Conservation (phyloP, 352 stramenopile species). For the Globisporangium megalacanthum region DNA sequence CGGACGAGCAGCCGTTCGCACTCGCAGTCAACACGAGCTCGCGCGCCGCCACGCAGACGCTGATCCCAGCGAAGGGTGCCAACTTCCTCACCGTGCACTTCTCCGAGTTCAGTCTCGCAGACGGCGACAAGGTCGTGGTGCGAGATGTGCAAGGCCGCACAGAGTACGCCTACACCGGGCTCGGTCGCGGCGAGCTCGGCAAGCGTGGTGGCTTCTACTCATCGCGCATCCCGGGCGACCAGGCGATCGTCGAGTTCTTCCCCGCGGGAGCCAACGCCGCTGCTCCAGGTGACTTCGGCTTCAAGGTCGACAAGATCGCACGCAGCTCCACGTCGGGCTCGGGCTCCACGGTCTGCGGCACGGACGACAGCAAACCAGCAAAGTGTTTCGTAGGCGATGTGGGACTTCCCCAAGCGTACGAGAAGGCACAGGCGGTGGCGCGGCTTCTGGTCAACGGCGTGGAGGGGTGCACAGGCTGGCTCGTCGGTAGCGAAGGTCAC, state of each 20-base stretch:
- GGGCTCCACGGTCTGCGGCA: slow-evolving; percentile 24
- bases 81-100: slow-evolving; percentile 41
- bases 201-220: slow-evolving; percentile 31
- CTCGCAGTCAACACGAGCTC: slow-evolving; percentile 21
- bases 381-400: slow-evolving; percentile 27
- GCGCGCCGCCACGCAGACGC: slow-evolving; percentile 13
- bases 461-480: slow-evolving; percentile 33
- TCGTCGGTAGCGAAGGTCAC: slow-evolving; percentile 33
- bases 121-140: slow-evolving; percentile 23
- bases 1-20: slow-evolving; percentile 15
- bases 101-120: slow-evolving; percentile 25
- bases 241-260: slow-evolving; percentile 23
- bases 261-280: slow-evolving; percentile 3
- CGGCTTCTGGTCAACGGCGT: slow-evolving; percentile 26
- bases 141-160: slow-evolving; percentile 12
- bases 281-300: slow-evolving; percentile 18
- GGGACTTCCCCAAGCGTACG: slow-evolving; percentile 14
- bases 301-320: slow-evolving; percentile 28
- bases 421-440: slow-evolving; percentile 24
- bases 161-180: slow-evolving; percentile 20
- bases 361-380: slow-evolving; percentile 22
- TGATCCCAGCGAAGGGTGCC: slow-evolving; percentile 15
- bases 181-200: slow-evolving; percentile 26
- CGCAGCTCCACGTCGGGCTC: slow-evolving; percentile 17
- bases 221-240: slow-evolving; percentile 14